phyloP scores from a whole-genome alignment of 1,284 basidiomycete species.

The Cutaneotrichosporon mucoides region DNA sequence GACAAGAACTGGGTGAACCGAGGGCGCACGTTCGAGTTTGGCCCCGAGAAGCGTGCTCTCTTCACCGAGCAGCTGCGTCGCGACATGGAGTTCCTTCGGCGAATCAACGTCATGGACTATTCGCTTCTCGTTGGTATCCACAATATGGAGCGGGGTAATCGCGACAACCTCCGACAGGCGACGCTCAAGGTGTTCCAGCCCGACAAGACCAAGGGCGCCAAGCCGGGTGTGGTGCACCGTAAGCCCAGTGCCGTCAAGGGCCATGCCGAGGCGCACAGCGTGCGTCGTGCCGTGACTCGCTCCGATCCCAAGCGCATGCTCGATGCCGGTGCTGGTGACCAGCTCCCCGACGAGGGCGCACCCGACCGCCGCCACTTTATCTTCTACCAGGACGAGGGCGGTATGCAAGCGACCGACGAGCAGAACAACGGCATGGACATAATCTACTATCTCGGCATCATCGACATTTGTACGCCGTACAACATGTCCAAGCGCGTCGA shows the following conservation, averaged over 20 bases:
- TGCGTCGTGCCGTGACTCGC: conserved; percentile 76
- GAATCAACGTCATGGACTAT: conserved; percentile 92
- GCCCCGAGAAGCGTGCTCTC: conserved; percentile 87
- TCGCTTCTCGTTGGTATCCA: conserved; percentile 91
- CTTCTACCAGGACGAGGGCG: conserved; percentile 97
- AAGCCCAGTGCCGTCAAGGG: conserved; percentile 58
- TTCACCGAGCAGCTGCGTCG: conserved; percentile 83
- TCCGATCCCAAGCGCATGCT: conserved; percentile 71
- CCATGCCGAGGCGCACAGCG: conserved; percentile 70
- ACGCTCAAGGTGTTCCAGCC: conserved; percentile 80
- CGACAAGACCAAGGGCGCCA: conserved; percentile 41
- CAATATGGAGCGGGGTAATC: conserved; percentile 83
- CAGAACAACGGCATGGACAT: conserved; percentile 66
- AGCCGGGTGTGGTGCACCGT: conserved; percentile 49
- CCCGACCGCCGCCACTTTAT: conserved; percentile 79
- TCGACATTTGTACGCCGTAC: conserved; percentile 93
- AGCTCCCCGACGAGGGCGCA: conserved; percentile 62
- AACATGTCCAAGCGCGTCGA: conserved; percentile 73
- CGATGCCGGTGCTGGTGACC: conserved; percentile 54
- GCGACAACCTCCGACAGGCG: conserved; percentile 82
- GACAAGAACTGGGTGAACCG: conserved; percentile 95
- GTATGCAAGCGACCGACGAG: conserved; percentile 84
- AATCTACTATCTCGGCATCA: conserved; percentile 92
- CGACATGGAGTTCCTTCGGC: conserved; percentile 79
- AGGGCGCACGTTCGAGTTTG: conserved; percentile 72